Conservation (phyloP, 1,139 yeast genomes). For the Petasospora fabianii region DNA sequence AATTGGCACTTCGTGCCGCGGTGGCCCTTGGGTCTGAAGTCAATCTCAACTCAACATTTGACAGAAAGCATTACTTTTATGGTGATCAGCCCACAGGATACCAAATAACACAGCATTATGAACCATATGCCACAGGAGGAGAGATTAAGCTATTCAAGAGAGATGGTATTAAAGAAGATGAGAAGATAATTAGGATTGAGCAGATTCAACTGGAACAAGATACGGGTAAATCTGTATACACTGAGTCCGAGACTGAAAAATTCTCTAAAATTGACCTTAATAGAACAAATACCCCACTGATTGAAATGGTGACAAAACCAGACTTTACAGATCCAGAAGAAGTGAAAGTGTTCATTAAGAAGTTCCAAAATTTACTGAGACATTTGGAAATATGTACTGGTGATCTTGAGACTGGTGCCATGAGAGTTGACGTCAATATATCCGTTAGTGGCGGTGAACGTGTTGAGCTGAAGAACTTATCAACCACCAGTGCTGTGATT, state of each 20-base stretch:
- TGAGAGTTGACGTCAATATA: constrained; percentile 91
- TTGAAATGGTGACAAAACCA: constrained; percentile 90
- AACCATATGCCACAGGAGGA: constrained; percentile 77
- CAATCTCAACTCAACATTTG: constrained; percentile 62
- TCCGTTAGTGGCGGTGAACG: constrained; percentile 69
- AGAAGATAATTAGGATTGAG: constrained; percentile 48
- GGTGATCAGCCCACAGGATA: constrained; percentile 97
- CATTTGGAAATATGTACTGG: constrained; percentile 78
- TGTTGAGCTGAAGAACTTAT: constrained; percentile 85
- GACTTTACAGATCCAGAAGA: constrained; percentile 68
- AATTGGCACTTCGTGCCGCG: constrained; percentile 70
- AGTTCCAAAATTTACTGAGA: constrained; percentile 69
- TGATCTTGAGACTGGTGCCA: constrained; percentile 89
- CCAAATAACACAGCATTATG: constrained; percentile 87
- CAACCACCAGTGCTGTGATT: constrained; percentile 76
- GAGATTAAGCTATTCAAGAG: constrained; percentile 42
- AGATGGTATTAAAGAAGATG: constrained; percentile 49
- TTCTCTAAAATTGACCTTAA: constrained; percentile 67
- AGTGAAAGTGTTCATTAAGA: constrained; percentile 75
- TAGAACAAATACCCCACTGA: constrained; percentile 79
- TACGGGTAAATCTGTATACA: constrained; percentile 79
- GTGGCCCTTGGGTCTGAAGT: constrained; percentile 63
- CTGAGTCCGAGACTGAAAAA: constrained; percentile 31
- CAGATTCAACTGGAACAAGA: constrained; percentile 93
- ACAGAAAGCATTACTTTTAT: constrained; percentile 92